Evolutionary conservation across 2,329 filamentous ascomycete species (phyloP), one percentile per base, ranked within the genome.

Genomic region (Ascochyta clinopodiicola): DNA sequence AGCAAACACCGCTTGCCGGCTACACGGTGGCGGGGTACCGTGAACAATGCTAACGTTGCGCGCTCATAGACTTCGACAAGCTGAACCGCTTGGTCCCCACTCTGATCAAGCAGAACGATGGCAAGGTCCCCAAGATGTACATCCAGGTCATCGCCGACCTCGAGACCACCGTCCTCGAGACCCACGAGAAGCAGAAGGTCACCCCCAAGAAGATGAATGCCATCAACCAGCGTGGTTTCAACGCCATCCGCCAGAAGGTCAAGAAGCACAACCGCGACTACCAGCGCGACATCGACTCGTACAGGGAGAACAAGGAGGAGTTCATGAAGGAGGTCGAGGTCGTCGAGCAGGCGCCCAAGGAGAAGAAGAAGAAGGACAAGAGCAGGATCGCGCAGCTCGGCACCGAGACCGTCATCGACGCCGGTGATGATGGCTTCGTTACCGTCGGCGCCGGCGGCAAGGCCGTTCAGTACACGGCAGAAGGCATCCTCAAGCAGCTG

Each of bases 251-350:
- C 81, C 95, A 99, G 79, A 93, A 93, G 81, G 92, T 99, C 82
- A 93, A 94, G 86, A 98, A 97, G 86, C 94, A 94, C 81, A 96
- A 94, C 84, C 96, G 96, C 81, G 94, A 98, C 63, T 94, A 94
- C 80, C 86, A 91, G 72, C 82, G 85, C 60, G 91, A 96, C 73
- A 89, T 99, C 69, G 92, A 96, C 67, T 85, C 88, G 62, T 99
- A 94, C 82, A 85, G 90, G 66, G 88, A 86, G 61, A 87, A 96
- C 77, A 92, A 94, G 77, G 92, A 94, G 62, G 87, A 81, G 17
- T 98, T 89, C 79, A 92, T 97, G 90, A 87, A 90, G 75, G 91
- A 90, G 39, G 88, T 91, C 12, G 88, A 92, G 21, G 90, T 93
- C 62, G 89, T 92, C 62, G 88, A 90, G 69, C 88, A 88, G 67